Conservation (phyloP, 768 basidiomycete species). For the Podaxis mareebaensis region DNA sequence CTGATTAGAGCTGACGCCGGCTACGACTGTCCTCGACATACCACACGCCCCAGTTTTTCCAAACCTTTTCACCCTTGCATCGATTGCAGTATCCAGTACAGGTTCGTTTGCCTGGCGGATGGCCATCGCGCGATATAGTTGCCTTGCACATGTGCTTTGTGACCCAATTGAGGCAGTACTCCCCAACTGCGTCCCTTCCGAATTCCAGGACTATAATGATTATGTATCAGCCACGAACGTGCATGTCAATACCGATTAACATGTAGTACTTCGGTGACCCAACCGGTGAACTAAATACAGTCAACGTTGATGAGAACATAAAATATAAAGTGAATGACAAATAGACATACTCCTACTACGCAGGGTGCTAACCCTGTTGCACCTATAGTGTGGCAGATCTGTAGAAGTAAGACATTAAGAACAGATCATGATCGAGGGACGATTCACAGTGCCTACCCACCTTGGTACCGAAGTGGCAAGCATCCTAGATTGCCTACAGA, state of each 20-base stretch:
- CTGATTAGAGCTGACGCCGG: not conserved
- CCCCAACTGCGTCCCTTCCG: not conserved
- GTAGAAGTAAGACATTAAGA: not conserved
- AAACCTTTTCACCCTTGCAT: not conserved
- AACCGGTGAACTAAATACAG: not conserved
- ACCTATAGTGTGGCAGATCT: not conserved
- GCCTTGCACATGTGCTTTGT: not conserved
- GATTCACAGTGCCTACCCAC: not conserved
- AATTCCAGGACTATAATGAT: not conserved
- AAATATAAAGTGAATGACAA: not conserved
- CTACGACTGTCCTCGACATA: not conserved
- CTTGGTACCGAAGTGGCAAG: not conserved
- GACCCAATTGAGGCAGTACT: not conserved
- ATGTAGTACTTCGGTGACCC: not conserved
- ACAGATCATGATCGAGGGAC: conserved; percentile 1
- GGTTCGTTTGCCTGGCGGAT: not conserved
- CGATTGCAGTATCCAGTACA: not conserved
- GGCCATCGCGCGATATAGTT: not conserved
- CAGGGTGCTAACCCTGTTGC: not conserved
- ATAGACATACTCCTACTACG: not conserved
- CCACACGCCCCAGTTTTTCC: not conserved
- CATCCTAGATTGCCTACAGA: conserved; percentile 2
- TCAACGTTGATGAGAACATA: not conserved
- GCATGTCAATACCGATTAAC: not conserved
- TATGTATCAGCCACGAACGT: not conserved